Conservation (phyloP, 2,329 filamentous ascomycete genomes). For the Salinomyces thailandicus region DNA sequence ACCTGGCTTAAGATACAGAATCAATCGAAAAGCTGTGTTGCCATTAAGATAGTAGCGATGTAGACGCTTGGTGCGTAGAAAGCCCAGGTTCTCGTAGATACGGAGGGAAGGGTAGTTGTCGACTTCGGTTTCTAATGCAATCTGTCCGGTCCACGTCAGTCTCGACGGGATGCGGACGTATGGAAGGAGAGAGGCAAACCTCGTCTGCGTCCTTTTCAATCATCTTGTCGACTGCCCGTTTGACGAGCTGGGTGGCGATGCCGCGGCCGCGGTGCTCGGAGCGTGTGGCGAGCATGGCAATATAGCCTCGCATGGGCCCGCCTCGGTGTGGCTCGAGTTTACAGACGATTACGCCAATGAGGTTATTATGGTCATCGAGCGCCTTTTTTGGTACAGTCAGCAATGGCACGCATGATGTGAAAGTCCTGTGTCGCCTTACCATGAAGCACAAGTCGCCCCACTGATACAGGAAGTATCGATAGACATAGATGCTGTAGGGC, state of each 20-base stretch:
- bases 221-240: slow-evolving; percentile 87
- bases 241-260: slow-evolving; percentile 78
- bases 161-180: too few species aligned
- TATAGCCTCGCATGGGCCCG: slow-evolving; percentile 83
- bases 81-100: slow-evolving; percentile 85
- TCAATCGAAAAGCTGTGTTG: slow-evolving; percentile 82
- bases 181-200: slow-evolving; percentile 26
- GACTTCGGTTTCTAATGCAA: slow-evolving; percentile 93
- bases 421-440: slow-evolving; percentile 38
- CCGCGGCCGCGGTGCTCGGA: slow-evolving; percentile 70
- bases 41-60: slow-evolving; percentile 96
- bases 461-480: slow-evolving; percentile 94
- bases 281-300: slow-evolving; percentile 94
- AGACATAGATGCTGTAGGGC: slow-evolving; percentile 98
- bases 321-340: slow-evolving; percentile 86
- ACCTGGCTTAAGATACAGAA: slow-evolving; percentile 64
- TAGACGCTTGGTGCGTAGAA: slow-evolving; percentile 81
- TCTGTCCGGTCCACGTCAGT: slow-evolving; percentile 35
- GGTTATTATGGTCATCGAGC: slow-evolving; percentile 45
- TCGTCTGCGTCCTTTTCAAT: slow-evolving; percentile 74
- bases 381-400: too few species aligned
- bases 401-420: not conserved
- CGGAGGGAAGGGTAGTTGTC: slow-evolving; percentile 83
- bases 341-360: slow-evolving; percentile 86
- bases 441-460: slow-evolving; percentile 97